phyloP scores from a whole-genome alignment of 2,329 filamentous ascomycete genomes.

The Fusarium coicis region DNA sequence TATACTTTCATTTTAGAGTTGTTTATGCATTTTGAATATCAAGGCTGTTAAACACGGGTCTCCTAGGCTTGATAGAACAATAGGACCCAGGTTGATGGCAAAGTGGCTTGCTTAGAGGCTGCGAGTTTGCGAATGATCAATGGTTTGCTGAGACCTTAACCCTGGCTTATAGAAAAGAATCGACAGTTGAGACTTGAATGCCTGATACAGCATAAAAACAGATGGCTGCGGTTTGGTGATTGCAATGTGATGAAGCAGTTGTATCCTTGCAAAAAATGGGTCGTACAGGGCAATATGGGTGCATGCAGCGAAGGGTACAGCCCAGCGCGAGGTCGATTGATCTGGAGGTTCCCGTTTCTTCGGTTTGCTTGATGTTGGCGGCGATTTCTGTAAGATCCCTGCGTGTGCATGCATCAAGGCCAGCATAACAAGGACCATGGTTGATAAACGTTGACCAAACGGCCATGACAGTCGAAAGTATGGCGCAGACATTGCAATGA shows the following conservation, averaged over 20 bases:
- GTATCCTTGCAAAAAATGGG: constrained; percentile 10
- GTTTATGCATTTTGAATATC: constrained; percentile 9
- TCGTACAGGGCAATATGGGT: constrained; percentile 11
- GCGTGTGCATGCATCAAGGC: constrained; percentile 20
- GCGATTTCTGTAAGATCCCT: constrained; percentile 22
- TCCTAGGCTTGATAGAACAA: constrained; percentile 14
- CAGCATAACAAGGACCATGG: constrained; percentile 15
- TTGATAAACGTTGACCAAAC: constrained; percentile 39
- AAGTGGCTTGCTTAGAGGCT: constrained; percentile 38
- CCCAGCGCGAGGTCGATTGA: neutral
- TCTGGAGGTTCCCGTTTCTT: constrained; percentile 6
- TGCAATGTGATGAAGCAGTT: constrained; percentile 1
- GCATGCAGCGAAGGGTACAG: constrained; percentile 17
- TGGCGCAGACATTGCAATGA: constrained; percentile 55
- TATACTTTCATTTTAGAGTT: neutral
- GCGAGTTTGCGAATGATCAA: constrained; percentile 6
- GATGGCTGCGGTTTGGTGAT: neutral
- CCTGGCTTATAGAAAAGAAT: constrained; percentile 2
- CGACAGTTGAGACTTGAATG: neutral
- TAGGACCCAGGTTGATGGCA: constrained; percentile 28
- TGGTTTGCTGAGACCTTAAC: neutral
- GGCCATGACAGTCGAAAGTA: constrained; percentile 42
- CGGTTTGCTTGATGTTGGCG: constrained; percentile 13
- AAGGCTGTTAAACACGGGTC: constrained; percentile 9
- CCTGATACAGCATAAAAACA: neutral